Evolutionary conservation across 768 basidiomycete genomes (phyloP).

Genomic region (Mrakia frigida): DNA sequence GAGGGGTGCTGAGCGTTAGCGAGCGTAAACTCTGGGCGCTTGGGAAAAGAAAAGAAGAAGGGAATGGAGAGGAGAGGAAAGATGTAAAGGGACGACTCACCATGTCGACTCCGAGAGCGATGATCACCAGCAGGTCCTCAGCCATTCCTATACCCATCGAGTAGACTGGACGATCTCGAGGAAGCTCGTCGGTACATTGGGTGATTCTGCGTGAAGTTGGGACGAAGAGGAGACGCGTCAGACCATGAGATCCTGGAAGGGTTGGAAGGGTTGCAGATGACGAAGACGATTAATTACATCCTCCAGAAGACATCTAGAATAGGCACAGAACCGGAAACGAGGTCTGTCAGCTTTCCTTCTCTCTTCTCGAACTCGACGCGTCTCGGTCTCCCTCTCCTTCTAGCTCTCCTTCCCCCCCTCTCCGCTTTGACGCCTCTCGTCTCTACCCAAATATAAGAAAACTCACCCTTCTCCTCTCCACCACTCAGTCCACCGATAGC

Average conservation of each 20-base stretch:
- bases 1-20: neutral
- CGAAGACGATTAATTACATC: constrained; percentile 53
- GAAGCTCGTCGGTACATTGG: constrained; percentile 64
- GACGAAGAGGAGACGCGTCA: too few relatives aligned
- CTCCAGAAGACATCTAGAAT: constrained; percentile 71
- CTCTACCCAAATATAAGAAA: too few relatives aligned
- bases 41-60: too few relatives aligned
- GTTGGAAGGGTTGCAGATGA: neutral
- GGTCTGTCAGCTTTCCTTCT: too few relatives aligned
- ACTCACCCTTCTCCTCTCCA: constrained; percentile 79
- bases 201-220: constrained; percentile 52
- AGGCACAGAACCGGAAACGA: neutral
- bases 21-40: too few relatives aligned
- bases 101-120: constrained; percentile 90
- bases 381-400: too few relatives aligned
- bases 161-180: constrained; percentile 67
- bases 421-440: neutral
- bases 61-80: neutral
- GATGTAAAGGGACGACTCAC: constrained; percentile 46
- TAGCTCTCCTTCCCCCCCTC: too few relatives aligned
- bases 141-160: constrained; percentile 91
- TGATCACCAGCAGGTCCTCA: constrained; percentile 85
- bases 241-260: neutral
- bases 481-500: constrained; percentile 87
- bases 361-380: too few relatives aligned